These are phyloP conservation scores for Heliamphora pulchella DNA, from an alignment of 179 eudicot species.

Conservation along the genomic window DNA sequence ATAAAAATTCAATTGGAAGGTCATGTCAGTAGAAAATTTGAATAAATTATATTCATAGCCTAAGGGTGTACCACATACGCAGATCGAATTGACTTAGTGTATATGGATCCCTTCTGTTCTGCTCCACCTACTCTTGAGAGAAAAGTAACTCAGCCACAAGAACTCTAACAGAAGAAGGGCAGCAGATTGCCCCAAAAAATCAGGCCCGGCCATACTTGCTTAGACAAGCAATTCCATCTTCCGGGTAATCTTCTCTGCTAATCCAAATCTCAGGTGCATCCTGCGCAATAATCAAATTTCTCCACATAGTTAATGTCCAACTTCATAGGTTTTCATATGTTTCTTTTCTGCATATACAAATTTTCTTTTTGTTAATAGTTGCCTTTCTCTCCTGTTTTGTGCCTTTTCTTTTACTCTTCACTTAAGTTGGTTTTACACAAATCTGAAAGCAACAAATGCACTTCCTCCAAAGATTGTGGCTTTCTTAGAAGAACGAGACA, in stretches of 20 bases:
- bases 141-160: background rate
- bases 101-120: background rate
- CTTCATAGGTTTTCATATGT: background rate
- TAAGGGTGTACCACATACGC: too few relatives aligned
- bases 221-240: slow-evolving; percentile 82
- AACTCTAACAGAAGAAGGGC: background rate
- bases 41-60: too few relatives aligned
- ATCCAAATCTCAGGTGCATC: slow-evolving; percentile 99
- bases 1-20: too few relatives aligned
- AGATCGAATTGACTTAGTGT: too few relatives aligned
- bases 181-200: slow-evolving; percentile 8
- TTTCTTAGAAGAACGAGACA: background rate
- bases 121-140: background rate
- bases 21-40: too few relatives aligned
- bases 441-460: too few relatives aligned
- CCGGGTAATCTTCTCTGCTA: slow-evolving; percentile 79
- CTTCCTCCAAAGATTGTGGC: too few relatives aligned
- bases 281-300: slow-evolving; percentile 37
- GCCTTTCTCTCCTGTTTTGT: background rate
- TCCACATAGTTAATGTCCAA: background rate
- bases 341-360: background rate
- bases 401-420: background rate
- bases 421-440: background rate
- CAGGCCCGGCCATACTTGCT: slow-evolving; percentile 82
- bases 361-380: background rate